Conservation (phyloP, 2,329 filamentous ascomycete genomes). For the Ascochyta pisi region DNA sequence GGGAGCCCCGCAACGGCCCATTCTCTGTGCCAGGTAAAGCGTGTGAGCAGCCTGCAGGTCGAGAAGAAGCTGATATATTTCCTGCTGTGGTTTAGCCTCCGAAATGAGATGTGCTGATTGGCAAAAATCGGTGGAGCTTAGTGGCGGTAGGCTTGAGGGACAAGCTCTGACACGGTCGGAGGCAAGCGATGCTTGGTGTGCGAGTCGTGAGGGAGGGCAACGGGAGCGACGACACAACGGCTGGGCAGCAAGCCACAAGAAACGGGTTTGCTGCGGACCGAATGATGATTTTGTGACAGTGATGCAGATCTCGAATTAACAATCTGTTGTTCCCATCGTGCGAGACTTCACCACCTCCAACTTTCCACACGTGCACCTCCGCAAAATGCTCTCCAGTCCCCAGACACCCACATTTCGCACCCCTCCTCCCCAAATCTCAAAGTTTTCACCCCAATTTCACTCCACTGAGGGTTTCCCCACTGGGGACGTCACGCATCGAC, state of each 20-base stretch:
- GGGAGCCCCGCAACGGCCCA: constrained; percentile 27
- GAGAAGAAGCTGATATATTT: constrained; percentile 24
- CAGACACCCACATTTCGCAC: constrained; percentile 12
- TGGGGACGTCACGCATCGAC: constrained; percentile 25
- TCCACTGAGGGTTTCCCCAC: constrained; percentile 13
- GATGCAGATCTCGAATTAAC: background rate
- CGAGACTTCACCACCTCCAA: background rate
- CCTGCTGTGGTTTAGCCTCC: constrained; percentile 28
- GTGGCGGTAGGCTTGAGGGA: constrained; percentile 14
- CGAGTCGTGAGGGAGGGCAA: constrained; percentile 19
- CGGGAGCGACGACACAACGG: constrained; percentile 6
- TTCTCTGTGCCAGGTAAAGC: constrained; percentile 21
- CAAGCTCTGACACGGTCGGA: constrained; percentile 29
- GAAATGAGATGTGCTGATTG: constrained; percentile 21
- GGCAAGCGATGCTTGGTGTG: constrained; percentile 26
- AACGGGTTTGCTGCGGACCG: constrained; percentile 4
- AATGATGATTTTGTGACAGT: background rate
- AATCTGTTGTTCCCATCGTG: background rate
- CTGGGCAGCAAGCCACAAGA: constrained; percentile 4
- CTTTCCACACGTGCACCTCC: constrained; percentile 19
- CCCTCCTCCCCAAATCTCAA: constrained; percentile 11
- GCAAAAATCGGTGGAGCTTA: constrained; percentile 13
- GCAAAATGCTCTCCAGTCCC: constrained; percentile 27
- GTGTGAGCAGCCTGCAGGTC: constrained; percentile 1
- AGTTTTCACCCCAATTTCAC: constrained; percentile 19